Evolutionary conservation across 192 early-diverging fungal genomes (phyloP).

Genomic region (Linderina pennispora): DNA sequence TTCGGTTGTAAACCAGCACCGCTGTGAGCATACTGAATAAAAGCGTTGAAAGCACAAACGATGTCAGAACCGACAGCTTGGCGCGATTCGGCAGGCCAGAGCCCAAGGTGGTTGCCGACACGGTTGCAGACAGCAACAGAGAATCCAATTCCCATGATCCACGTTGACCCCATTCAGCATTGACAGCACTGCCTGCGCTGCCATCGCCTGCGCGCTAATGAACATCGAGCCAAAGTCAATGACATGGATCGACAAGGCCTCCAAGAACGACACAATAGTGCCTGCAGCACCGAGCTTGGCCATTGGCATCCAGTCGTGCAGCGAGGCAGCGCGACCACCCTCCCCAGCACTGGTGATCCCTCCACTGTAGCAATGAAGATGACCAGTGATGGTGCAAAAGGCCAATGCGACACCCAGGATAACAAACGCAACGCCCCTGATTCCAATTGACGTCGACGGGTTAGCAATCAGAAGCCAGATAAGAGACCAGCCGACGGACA

Average conservation of each 20-base stretch:
- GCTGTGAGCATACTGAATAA: conserved; percentile 49
- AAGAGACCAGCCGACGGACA: conserved; percentile 62
- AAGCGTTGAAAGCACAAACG: conserved; percentile 44
- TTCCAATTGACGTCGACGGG: conserved; percentile 50
- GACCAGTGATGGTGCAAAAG: conserved; percentile 44
- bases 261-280: conserved; percentile 70
- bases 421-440: conserved; percentile 65
- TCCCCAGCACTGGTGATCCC: conserved; percentile 77
- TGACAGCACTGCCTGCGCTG: conserved; percentile 76
- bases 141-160: conserved; percentile 63
- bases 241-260: conserved; percentile 74
- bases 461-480: conserved; percentile 73
- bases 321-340: conserved; percentile 65
- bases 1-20: conserved; percentile 48
- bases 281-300: conserved; percentile 73
- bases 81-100: conserved; percentile 49
- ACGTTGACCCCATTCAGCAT: conserved; percentile 58
- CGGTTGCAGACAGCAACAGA: conserved; percentile 77
- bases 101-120: conserved; percentile 73
- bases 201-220: conserved; percentile 67
- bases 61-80: conserved; percentile 33
- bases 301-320: conserved; percentile 55
- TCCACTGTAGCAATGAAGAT: conserved; percentile 54
- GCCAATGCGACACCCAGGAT: conserved; percentile 48
- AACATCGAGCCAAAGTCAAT: conserved; percentile 70